Base-by-base conservation (phyloP, 352 stramenopile genomes). In the Ophiocytium majus region DNA sequence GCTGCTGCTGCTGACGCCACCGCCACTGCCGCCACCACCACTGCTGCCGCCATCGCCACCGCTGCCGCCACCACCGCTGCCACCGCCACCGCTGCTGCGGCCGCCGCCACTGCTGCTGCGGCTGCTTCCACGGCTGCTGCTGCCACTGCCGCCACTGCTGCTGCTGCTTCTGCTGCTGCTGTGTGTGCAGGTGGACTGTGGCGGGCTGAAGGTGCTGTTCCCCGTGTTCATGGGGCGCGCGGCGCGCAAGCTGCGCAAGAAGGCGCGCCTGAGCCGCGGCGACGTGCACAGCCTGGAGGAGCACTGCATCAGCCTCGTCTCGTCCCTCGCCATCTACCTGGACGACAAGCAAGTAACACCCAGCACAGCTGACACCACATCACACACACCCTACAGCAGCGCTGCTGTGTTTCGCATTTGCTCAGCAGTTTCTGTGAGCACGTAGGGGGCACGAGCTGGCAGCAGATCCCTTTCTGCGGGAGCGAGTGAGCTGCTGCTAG, bases 171-270 rank as follows among this genome's bases (percentile, higher is more conserved):
- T 28, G n/a, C n/a, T 85, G 80, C n/a, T 76, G 0, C 63, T 33
- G 28, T 0, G 31, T 57, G 19, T 79, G 35, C n/a, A 88, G 43
- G 81, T 90, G 9, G 84, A 89, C 78, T 75, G 80, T 9, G 86
- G 81, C n/a, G 86, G 86, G 0, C 84, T 90, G n/a, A 89, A 89
- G 76, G 82, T 81, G 9, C 43, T 90, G 0, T 87, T 90, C 36
- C 86, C 86, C 82, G 31, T 93, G 89, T 85, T 89, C 92, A 28
- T 94, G 93, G 83, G 85, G 81, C 79, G 91, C 89, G 10, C 91
- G 89, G 23, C 85, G 92, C 50, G 90, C 90, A 89, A 86, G 81
- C 76, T 89, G 33, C 80, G 85, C 50, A 85, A 89, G 63, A 87
- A 80, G 76, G 78, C 80, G n/a, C 9, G 50, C 34, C n/a, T 81